These are phyloP conservation scores for Ogataea corticis DNA, from an alignment of 805 yeast species.

Conservation along the genomic window DNA sequence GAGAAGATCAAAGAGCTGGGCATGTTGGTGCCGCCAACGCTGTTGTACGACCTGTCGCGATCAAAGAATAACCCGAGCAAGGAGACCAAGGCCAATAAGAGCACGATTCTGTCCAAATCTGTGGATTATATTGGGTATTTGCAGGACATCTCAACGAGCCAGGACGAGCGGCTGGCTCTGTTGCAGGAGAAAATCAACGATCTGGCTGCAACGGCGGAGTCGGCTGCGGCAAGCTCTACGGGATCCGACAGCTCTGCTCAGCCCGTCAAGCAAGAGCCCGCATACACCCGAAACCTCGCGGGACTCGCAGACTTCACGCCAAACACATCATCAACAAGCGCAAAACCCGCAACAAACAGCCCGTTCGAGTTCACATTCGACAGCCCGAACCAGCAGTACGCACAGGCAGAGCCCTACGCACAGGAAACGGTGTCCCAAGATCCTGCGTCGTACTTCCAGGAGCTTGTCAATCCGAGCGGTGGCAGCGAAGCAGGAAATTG, in stretches of 20 bases:
- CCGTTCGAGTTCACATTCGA: slow-evolving; percentile 18
- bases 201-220: slow-evolving; percentile 2
- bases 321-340: slow-evolving; percentile 3
- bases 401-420: slow-evolving; percentile 3
- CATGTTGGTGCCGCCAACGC: slow-evolving; percentile 72
- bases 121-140: slow-evolving; percentile 78
- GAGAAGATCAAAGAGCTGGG: slow-evolving; percentile 86
- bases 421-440: slow-evolving; percentile 10
- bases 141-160: slow-evolving; percentile 57
- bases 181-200: slow-evolving; percentile 41
- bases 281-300: neutral
- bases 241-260: neutral
- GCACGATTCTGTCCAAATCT: slow-evolving; percentile 70
- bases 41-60: slow-evolving; percentile 44
- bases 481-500: neutral
- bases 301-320: slow-evolving; percentile 2
- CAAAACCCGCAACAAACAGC: slow-evolving; percentile 7
- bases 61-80: slow-evolving; percentile 39
- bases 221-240: neutral
- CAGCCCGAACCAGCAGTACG: slow-evolving; percentile 7
- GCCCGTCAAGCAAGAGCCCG: too few relatives aligned
- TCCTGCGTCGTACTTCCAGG: slow-evolving; percentile 17
- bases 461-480: slow-evolving; percentile 8
- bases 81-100: slow-evolving; percentile 80
- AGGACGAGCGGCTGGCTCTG: slow-evolving; percentile 47